Conservation (phyloP, 805 yeast genomes). For the Saturnispora serradocipensis region DNA sequence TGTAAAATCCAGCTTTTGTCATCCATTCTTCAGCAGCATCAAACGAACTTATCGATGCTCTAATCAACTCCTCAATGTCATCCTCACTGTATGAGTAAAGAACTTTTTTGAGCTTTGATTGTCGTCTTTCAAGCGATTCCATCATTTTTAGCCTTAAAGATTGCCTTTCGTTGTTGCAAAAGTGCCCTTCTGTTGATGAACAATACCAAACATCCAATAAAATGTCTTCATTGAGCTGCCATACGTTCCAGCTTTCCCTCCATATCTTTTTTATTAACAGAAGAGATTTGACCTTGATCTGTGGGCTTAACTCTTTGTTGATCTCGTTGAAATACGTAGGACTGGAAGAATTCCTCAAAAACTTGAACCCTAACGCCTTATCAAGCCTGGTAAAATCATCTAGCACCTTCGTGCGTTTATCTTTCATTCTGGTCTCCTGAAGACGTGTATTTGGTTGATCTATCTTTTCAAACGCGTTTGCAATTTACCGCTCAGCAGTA, state of each 20-base stretch:
- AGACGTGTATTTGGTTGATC: neutral
- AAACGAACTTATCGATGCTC: neutral
- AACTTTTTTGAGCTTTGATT: neutral
- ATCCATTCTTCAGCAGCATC: neutral
- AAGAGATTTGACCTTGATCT: neutral
- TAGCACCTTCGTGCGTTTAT: neutral
- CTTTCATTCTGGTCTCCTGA: neutral
- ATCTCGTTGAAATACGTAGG: conserved; percentile 6
- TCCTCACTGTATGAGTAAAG: neutral
- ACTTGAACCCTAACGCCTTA: conserved; percentile 5
- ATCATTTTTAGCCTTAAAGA: neutral
- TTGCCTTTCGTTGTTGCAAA: conserved; percentile 1
- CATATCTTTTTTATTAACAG: neutral
- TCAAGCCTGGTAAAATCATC: conserved; percentile 1
- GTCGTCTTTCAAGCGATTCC: neutral
- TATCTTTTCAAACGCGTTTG: neutral
- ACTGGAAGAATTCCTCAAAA: conserved; percentile 1
- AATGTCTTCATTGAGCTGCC: conserved; percentile 3
- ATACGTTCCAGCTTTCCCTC: conserved; percentile 2
- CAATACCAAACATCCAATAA: conserved; percentile 3
- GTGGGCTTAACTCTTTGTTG: conserved; percentile 5
- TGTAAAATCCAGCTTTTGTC: neutral
- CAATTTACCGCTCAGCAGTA: neutral
- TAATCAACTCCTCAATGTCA: neutral
- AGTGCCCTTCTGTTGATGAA: neutral